Conservation (phyloP, 2,329 filamentous ascomycete genomes). For the Neopestalotiopsis sp. region DNA sequence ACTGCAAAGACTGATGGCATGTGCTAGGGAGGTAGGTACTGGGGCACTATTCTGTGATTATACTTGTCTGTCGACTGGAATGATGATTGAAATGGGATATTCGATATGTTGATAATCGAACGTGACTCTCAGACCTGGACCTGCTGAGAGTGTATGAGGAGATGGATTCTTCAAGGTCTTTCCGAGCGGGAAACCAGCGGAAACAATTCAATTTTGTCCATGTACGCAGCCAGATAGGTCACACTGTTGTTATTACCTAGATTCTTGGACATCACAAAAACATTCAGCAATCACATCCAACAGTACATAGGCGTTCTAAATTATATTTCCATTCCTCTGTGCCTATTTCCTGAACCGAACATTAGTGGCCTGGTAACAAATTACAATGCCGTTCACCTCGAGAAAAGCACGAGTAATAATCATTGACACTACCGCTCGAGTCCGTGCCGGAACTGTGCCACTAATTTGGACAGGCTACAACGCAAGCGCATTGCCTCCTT, state of each 20-base stretch:
- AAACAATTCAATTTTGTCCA: too few species aligned
- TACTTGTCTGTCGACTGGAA: background rate
- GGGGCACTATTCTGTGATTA: too few species aligned
- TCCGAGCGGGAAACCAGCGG: too few species aligned
- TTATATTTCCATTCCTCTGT: too few species aligned
- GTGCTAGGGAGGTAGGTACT: too few species aligned
- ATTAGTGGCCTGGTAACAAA: background rate
- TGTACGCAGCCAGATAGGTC: too few species aligned
- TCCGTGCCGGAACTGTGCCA: background rate
- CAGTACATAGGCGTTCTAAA: too few species aligned
- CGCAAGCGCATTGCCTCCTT: background rate
- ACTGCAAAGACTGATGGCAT: background rate
- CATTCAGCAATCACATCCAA: too few species aligned
- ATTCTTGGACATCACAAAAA: too few species aligned
- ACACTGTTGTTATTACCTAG: too few species aligned
- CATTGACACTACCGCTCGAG: background rate
- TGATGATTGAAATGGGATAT: background rate
- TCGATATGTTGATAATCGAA: background rate
- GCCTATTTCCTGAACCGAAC: background rate
- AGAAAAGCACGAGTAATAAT: constrained; percentile 10
- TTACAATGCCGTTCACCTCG: background rate
- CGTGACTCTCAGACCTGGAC: background rate
- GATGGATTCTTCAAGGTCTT: too few species aligned
- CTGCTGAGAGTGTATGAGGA: too few species aligned
- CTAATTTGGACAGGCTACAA: background rate